Conservation (phyloP, 495 filamentous ascomycete genomes). For the Neurospora sp. region DNA sequence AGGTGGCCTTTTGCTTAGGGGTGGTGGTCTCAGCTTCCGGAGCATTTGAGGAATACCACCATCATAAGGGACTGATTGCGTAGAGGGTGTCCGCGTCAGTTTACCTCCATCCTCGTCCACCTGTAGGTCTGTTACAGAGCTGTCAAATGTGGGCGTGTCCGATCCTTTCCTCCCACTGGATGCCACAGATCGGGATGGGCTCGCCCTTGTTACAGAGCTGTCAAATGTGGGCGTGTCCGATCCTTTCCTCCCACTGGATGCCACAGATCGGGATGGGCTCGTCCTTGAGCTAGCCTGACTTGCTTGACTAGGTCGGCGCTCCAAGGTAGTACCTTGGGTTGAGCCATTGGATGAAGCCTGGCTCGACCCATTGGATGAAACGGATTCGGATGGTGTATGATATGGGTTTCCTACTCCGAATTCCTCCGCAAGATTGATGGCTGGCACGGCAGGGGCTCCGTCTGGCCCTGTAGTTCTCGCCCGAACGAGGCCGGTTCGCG, state of each 20-base stretch:
- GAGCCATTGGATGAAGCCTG: background rate
- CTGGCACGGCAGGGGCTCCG: conserved; percentile 23
- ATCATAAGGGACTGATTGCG: background rate
- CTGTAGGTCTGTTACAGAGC: conserved; percentile 46
- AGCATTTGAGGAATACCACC: background rate
- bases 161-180: conserved; percentile 29
- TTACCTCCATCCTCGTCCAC: conserved; percentile 25
- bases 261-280: conserved; percentile 44
- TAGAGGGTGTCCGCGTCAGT: background rate
- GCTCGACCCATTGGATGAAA: conserved; percentile 55
- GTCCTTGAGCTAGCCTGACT: conserved; percentile 65
- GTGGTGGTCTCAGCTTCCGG: conserved; percentile 9
- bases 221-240: conserved; percentile 34
- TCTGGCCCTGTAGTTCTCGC: conserved; percentile 11
- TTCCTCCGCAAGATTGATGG: conserved; percentile 39
- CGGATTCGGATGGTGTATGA: conserved; percentile 56
- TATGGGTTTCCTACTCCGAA: conserved; percentile 46
- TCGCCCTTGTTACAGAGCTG: conserved; percentile 49
- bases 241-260: conserved; percentile 26
- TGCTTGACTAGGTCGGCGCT: conserved; percentile 47
- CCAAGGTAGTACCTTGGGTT: background rate
- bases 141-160: conserved; percentile 32
- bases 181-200: conserved; percentile 38
- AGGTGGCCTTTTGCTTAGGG: conserved; percentile 13
- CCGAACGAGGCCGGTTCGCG: conserved; percentile 34